Evolutionary conservation across 2,329 filamentous ascomycete genomes (phyloP), one percentile per base, ranked within the genome.

Genomic region (Stagonosporopsis chrysanthemi): DNA sequence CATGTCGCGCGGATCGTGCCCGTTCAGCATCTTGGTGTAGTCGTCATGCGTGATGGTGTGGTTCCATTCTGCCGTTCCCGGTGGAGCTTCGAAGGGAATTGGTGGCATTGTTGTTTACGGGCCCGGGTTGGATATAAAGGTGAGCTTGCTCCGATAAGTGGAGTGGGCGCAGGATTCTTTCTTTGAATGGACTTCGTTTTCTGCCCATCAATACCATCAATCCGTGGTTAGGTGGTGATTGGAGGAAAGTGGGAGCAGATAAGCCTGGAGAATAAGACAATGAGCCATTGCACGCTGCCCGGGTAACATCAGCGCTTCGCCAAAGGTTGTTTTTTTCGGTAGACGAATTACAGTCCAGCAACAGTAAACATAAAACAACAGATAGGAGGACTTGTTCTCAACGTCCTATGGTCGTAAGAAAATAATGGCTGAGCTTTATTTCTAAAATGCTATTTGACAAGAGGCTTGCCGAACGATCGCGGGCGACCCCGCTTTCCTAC

Each of bases 21-120:
- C 58, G 28, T 56, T 43, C 28, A 60, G 52, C 52, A 60, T 54
- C 24, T 51, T 60, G 39, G 38, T 54, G 49, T 57, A 60, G 58
- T 60, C 58, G 9, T 50, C 44, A 36, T 57, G 46, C 28, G 58
- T 60, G 44, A 60, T 56, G 29, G 44, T 50, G 22, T 46, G 53
- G 15, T 41, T 51, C 58, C 58, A 60, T 54, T 51, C 31, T 60
- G 58, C 58, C 15, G 29, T 53, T 50, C 14, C 52, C 23, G 56
- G 56, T 26, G 53, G 52, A 22, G 33, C 48, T 54, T 56, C 47
- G 36, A 57, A 52, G 41, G 48, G 53, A 9, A 47, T 38, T n/a
- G 28, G 28, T 19, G 49, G 29, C 49, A 52, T 52, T 23, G 15
- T 52, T 26, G 24, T 4, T 26, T 26, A 7, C 7, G 24, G n/a